Base-by-base conservation (phyloP, 176 grass and related monocot species). In the Aegilops umbellulata region DNA sequence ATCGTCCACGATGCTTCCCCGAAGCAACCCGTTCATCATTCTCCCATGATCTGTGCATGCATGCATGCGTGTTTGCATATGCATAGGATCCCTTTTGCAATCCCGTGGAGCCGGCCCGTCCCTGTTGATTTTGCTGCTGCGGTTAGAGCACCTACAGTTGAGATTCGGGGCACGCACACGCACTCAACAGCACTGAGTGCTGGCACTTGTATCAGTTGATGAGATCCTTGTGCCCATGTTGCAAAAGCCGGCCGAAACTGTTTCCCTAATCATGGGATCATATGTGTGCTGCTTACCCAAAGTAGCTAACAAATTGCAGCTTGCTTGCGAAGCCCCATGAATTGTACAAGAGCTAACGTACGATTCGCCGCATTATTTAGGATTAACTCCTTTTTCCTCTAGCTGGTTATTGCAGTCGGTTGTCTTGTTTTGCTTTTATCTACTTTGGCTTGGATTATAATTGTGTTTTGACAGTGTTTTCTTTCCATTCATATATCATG, bases 1-100 rank as follows among this genome's bases (percentile, higher is more conserved):
- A 74, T 64, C 61, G 22, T 44, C 70, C 39, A 55, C 20, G 66
- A 82, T 35, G 80, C 80, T 82, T 82, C 65, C 2, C 51, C 30
- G 66, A 69, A 42, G 78, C 60, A 81, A 44, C 49, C 49, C 49
- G 49, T 7, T 42, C 22, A 44, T 24, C 65, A n/a, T 79, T 16
- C 61, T 41, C 39, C 57, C 32, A 39, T 41, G 57, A 70, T 70
- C 67, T 9, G 36, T 69, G 66, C 32, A 46, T 13, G 26, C 24
- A 70, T 69, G 66, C 66, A 73, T 12, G 26, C 24, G 34, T 34
- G 25, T 64, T 24, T 64, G 6, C 29, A 8, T 30, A 16, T 34
- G 34, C 72, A 51, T 49, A 27, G 41, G 71, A 46, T 74, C 72
- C 42, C 72, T 51, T 75, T 51, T 29, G 24, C 7, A 51, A 30